A percentile compares a stretch with the other conserved stretches of the same genome.
phyloP scores from a whole-genome alignment of 192 early-diverging fungal species.

The Mortierella claussenii region DNA sequence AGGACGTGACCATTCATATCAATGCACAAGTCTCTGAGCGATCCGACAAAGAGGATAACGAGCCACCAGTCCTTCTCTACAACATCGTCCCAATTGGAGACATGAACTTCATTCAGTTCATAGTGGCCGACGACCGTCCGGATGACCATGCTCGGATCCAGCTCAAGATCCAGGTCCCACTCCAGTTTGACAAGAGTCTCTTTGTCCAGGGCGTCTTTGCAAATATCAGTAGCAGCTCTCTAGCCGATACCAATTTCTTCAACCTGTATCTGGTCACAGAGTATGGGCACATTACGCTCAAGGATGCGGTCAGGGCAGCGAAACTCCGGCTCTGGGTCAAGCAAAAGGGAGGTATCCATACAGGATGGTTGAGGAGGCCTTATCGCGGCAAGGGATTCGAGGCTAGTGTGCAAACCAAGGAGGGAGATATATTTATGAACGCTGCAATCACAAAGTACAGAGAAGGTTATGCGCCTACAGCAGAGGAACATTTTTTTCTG shows the following conservation, averaged over 20 bases:
- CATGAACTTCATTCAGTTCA: background rate
- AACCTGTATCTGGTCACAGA: background rate
- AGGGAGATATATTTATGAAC: background rate
- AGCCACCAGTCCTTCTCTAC: background rate
- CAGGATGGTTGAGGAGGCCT: background rate
- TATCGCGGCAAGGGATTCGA: background rate
- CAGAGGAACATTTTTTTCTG: background rate
- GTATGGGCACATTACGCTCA: background rate
- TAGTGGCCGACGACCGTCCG: background rate
- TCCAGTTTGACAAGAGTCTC: background rate
- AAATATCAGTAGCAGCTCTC: background rate
- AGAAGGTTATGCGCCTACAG: no score
- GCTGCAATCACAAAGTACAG: background rate
- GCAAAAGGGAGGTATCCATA: background rate
- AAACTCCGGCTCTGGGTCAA: no score
- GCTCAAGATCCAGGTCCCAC: background rate
- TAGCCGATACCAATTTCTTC: background rate
- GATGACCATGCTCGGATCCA: background rate
- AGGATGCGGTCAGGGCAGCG: no score
- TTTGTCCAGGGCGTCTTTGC: background rate
- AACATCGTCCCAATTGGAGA: background rate
- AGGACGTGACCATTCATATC: background rate
- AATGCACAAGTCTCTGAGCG: background rate
- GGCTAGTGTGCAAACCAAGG: background rate
- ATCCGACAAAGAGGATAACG: background rate